A percentile compares a stretch with the other conserved stretches of the same genome.
These are phyloP conservation scores for Phytomonas francai DNA, from an alignment of 208 protist species.

Conservation along the genomic window DNA sequence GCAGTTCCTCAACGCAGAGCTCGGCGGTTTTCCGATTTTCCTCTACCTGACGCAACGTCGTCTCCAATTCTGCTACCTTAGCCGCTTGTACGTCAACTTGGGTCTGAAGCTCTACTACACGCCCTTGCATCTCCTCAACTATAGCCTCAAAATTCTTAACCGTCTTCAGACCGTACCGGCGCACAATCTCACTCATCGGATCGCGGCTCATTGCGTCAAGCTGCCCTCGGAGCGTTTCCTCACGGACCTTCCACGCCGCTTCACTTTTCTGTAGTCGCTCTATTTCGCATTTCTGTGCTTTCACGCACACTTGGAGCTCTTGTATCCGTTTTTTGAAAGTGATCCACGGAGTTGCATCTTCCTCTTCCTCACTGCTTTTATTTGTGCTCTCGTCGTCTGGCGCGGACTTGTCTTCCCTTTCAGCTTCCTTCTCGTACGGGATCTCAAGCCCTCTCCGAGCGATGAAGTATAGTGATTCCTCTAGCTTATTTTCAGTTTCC, in stretches of 20 bases:
- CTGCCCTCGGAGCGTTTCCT: constrained; percentile 41
- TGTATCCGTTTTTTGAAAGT: constrained; percentile 1
- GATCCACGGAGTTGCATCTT: neutral
- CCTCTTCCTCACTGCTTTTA: neutral
- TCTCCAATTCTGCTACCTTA: constrained; percentile 12
- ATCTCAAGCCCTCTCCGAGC: constrained; percentile 13
- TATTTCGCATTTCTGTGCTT: constrained; percentile 28
- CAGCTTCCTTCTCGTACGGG: neutral
- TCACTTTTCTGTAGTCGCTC: constrained; percentile 29
- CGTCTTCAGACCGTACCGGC: constrained; percentile 58
- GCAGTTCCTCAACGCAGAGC: constrained; percentile 7
- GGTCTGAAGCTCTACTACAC: constrained; percentile 9
- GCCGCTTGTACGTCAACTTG: neutral
- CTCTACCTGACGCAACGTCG: constrained; percentile 5
- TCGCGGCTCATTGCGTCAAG: constrained; percentile 53
- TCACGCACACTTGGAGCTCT: constrained; percentile 17
- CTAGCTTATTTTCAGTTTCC: constrained; percentile 36
- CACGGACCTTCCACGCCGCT: constrained; percentile 43
- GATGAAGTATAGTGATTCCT: constrained; percentile 17
- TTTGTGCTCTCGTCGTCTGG: neutral
- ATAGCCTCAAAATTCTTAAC: constrained; percentile 43
- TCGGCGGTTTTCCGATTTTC: neutral
- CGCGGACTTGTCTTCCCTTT: neutral
- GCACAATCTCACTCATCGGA: constrained; percentile 58
- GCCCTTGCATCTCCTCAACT: constrained; percentile 24